Evolutionary conservation across 2,329 filamentous ascomycete species (phyloP).

Genomic region (Exserohilum turcica): DNA sequence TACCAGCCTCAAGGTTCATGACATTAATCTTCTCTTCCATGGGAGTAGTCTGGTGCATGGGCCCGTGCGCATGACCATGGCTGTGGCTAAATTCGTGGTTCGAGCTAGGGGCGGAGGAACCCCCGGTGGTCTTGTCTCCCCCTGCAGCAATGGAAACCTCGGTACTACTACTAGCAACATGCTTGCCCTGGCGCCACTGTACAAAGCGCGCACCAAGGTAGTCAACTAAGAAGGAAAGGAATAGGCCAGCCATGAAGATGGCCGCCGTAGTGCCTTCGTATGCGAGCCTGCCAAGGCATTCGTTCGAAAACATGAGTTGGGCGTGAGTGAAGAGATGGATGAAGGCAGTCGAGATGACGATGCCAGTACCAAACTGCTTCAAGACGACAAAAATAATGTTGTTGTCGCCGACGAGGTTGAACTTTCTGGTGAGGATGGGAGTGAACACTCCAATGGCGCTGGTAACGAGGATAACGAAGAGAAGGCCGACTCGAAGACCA

Average conservation of each 20-base stretch:
- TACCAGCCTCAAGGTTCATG: conserved; percentile 72
- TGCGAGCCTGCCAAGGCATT: conserved; percentile 67
- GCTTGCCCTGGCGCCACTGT: conserved; percentile 38
- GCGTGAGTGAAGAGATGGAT: conserved; percentile 76
- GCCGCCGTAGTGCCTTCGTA: conserved; percentile 74
- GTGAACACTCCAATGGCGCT: conserved; percentile 71
- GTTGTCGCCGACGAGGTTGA: conserved; percentile 58
- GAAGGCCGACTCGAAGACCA: conserved; percentile 68
- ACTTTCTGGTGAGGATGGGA: conserved; percentile 67
- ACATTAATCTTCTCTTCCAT: conserved; percentile 62
- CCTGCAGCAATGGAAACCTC: conserved; percentile 18
- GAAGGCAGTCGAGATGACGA: conserved; percentile 74
- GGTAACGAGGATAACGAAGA: conserved; percentile 73
- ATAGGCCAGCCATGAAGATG: conserved; percentile 74
- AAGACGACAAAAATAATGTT: conserved; percentile 64
- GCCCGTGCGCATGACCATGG: conserved; percentile 29
- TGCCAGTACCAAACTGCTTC: conserved; percentile 74
- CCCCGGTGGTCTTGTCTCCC: conserved; percentile 21
- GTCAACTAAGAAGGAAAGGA: conserved; percentile 74
- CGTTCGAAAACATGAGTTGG: conserved; percentile 71
- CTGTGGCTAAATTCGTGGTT: conserved; percentile 23
- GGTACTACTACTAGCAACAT: conserved; percentile 8
- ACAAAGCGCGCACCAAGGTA: conserved; percentile 68
- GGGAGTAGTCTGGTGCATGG: conserved; percentile 24
- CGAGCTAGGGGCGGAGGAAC: conserved; percentile 13